Conservation (phyloP, 257 asterid species). For the Solanum medicagineum region DNA sequence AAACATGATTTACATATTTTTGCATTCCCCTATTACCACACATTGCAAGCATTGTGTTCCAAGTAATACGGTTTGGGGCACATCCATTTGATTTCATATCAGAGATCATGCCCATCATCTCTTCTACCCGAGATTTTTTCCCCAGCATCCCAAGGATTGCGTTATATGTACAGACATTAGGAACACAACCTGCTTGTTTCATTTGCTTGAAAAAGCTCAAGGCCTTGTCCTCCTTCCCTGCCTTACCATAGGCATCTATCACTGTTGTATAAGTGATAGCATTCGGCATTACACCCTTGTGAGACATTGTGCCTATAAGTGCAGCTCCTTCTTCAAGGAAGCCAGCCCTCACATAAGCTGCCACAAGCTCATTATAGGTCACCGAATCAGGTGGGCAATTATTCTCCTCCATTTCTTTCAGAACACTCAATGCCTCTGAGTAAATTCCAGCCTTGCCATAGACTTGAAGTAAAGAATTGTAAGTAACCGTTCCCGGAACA, state of each 20-base stretch:
- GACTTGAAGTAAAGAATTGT: conserved; percentile 80
- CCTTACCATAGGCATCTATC: conserved; percentile 93
- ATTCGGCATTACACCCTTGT: conserved; percentile 72
- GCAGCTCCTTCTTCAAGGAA: conserved; percentile 79
- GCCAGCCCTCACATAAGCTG: conserved; percentile 90
- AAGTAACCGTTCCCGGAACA: conserved; percentile 69
- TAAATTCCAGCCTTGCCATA: conserved; percentile 79
- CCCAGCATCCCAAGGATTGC: conserved; percentile 89
- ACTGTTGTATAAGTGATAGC: conserved; percentile 84
- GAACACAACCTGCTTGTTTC: conserved; percentile 90
- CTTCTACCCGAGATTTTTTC: conserved; percentile 69
- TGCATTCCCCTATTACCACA: conserved; percentile 87
- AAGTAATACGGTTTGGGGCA: conserved; percentile 72
- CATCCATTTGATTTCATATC: conserved; percentile 87
- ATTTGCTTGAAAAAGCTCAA: conserved; percentile 50
- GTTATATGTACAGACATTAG: conserved; percentile 84
- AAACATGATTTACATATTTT: conserved; percentile 51
- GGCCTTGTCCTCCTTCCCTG: conserved; percentile 68
- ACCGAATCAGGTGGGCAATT: conserved; percentile 76
- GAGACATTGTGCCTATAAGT: conserved; percentile 59
- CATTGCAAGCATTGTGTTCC: conserved; percentile 85
- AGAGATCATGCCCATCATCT: conserved; percentile 61
- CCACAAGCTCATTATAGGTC: conserved; percentile 91
- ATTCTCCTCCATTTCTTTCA: conserved; percentile 84
- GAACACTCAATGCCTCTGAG: conserved; percentile 65